A percentile compares a stretch with the other conserved stretches of the same genome.
These are phyloP conservation scores for Colletotrichum simmondsii DNA, from an alignment of 2,329 filamentous ascomycete genomes.

Conservation along the genomic window DNA sequence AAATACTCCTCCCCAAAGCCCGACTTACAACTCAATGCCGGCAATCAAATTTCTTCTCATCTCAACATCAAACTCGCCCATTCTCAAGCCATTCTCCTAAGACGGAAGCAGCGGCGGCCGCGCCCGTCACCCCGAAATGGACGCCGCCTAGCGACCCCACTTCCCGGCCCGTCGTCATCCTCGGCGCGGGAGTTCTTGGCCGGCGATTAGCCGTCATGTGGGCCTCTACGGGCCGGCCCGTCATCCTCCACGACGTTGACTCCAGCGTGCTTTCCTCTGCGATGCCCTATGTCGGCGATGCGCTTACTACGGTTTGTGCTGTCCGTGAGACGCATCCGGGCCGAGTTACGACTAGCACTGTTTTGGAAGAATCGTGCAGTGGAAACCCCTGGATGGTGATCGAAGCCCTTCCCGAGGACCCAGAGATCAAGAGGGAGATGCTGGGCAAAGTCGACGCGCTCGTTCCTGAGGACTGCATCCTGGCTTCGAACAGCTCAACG, in stretches of 20 bases:
- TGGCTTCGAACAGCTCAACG: slow-evolving; percentile 45
- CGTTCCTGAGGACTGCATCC: slow-evolving; percentile 41
- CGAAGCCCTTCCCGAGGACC: slow-evolving; percentile 45
- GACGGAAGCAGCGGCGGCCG: background rate
- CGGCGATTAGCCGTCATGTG: slow-evolving; percentile 49
- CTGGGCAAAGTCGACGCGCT: slow-evolving; percentile 42
- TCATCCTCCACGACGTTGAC: slow-evolving; percentile 42
- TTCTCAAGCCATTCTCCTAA: slow-evolving; percentile 23
- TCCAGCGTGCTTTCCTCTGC: slow-evolving; percentile 38
- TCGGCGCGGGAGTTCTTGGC: slow-evolving; percentile 53
- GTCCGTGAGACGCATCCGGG: slow-evolving; percentile 41
- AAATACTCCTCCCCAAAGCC: background rate
- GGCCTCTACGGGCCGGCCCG: slow-evolving; percentile 42
- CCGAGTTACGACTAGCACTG: slow-evolving; percentile 39
- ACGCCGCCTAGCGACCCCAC: slow-evolving; percentile 41
- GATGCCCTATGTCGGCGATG: slow-evolving; percentile 46
- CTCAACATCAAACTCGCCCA: slow-evolving; percentile 10
- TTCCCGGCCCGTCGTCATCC: slow-evolving; percentile 49
- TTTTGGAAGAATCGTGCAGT: slow-evolving; percentile 36
- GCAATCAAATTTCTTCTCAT: slow-evolving; percentile 21
- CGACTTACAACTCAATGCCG: slow-evolving; percentile 17
- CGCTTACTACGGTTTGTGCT: slow-evolving; percentile 44
- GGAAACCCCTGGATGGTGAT: slow-evolving; percentile 43
- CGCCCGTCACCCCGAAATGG: slow-evolving; percentile 36
- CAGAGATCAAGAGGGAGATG: slow-evolving; percentile 42